Percentiles rank a stretch among this genome's conserved stretches.
These are phyloP conservation scores for Alternaria postmessia DNA, from an alignment of 2,329 filamentous ascomycete species.

Conservation along the genomic window DNA sequence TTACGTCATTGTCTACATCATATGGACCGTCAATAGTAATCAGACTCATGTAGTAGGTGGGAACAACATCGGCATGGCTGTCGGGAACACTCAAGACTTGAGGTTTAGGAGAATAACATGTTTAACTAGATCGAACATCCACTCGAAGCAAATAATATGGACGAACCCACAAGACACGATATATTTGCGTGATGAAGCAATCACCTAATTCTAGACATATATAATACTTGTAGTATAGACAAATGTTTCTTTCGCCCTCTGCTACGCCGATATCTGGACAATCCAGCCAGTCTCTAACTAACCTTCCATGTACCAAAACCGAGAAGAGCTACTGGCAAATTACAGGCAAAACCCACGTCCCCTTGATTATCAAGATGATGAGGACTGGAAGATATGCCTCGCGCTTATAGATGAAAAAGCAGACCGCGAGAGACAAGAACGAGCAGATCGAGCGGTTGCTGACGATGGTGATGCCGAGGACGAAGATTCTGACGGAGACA, in stretches of 20 bases:
- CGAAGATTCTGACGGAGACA: neutral
- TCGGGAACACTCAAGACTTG: neutral
- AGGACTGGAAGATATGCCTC: neutral
- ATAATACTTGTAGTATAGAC: neutral
- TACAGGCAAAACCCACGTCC: neutral
- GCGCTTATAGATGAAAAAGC: neutral
- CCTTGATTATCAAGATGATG: neutral
- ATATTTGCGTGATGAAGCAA: neutral
- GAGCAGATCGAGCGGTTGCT: neutral
- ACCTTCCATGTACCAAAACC: neutral
- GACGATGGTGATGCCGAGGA: neutral
- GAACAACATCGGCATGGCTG: neutral
- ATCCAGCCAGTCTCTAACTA: neutral
- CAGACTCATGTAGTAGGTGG: neutral
- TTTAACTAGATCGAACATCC: neutral
- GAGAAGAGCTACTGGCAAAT: neutral
- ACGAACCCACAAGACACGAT: neutral
- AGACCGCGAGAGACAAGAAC: neutral
- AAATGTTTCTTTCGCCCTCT: neutral
- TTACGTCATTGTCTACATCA: neutral
- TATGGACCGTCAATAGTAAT: neutral
- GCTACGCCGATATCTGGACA: neutral
- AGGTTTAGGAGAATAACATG: neutral
- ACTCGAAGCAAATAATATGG: neutral
- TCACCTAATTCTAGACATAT: neutral